Evolutionary conservation across 768 basidiomycete species (phyloP).

Genomic region (Crepidotus variabilis): DNA sequence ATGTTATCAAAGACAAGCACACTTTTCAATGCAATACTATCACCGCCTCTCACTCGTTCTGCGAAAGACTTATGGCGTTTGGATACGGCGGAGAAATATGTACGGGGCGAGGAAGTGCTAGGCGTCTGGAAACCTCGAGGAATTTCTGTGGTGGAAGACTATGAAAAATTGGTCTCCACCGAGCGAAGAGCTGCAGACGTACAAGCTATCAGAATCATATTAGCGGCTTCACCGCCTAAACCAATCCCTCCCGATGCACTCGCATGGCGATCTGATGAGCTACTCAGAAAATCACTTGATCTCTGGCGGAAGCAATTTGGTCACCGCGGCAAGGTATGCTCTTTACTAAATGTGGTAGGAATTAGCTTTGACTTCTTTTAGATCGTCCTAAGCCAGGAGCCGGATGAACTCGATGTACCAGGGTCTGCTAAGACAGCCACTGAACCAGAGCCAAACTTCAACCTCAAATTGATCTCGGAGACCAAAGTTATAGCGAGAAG

Average conservation of each 20-base stretch:
- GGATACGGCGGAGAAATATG: conserved; percentile 93
- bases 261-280: conserved; percentile 63
- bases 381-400: conserved; percentile 78
- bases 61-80: conserved; percentile 91
- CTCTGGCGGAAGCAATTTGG: conserved; percentile 88
- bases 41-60: conserved; percentile 82
- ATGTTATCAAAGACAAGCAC: conserved; percentile 75
- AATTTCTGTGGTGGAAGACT: conserved; percentile 86
- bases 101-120: conserved; percentile 85
- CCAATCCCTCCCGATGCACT: conserved; percentile 48
- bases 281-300: conserved; percentile 62
- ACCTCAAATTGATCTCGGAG: conserved; percentile 64
- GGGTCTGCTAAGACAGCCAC: conserved; percentile 27
- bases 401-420: conserved; percentile 51
- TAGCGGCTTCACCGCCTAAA: conserved; percentile 52
- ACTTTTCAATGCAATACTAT: conserved; percentile 79
- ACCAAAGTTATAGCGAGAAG: conserved; percentile 72
- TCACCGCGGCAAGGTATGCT: conserved; percentile 65
- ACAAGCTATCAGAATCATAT: conserved; percentile 78
- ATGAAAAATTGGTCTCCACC: conserved; percentile 63
- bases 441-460: conserved; percentile 40
- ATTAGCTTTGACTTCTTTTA: conserved; percentile 25
- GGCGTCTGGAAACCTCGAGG: conserved; percentile 86
- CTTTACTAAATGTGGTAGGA: conserved; percentile 6
- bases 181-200: conserved; percentile 84